A percentile compares a stretch with the other conserved stretches of the same genome.
Conservation (phyloP, 2,329 filamentous ascomycete genomes). For the Trichoderma asperellum region DNA sequence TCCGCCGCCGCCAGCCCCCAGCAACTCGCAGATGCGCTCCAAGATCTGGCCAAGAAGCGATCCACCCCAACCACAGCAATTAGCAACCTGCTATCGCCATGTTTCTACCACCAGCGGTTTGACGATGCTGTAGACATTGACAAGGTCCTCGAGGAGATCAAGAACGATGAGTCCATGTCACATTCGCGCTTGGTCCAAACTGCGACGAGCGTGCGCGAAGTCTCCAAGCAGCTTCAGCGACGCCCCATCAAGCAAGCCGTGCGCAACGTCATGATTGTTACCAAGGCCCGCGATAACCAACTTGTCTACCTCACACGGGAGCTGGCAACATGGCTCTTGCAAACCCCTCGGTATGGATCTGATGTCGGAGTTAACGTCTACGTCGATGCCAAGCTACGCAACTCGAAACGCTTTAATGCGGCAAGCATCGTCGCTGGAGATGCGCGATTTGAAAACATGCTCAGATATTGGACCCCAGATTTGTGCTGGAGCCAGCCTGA, state of each 20-base stretch:
- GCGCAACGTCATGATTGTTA: constrained; percentile 96
- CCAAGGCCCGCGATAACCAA: constrained; percentile 93
- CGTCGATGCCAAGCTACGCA: constrained; percentile 91
- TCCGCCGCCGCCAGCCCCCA: constrained; percentile 47
- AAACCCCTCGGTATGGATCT: constrained; percentile 85
- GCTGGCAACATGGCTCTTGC: constrained; percentile 83
- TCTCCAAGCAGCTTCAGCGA: constrained; percentile 91
- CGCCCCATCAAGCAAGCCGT: constrained; percentile 91
- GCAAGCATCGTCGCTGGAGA: constrained; percentile 73
- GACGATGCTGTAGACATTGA: constrained; percentile 95
- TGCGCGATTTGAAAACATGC: constrained; percentile 76
- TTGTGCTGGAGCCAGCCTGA: constrained; percentile 93
- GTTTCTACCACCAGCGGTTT: constrained; percentile 97
- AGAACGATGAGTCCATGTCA: constrained; percentile 84
- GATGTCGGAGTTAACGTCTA: constrained; percentile 95
- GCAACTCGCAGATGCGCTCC: constrained; percentile 65
- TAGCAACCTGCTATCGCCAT: constrained; percentile 79
- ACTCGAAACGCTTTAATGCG: constrained; percentile 85
- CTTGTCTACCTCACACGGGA: constrained; percentile 88
- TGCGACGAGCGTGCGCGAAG: constrained; percentile 90
- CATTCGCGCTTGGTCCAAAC: constrained; percentile 95
- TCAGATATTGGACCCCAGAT: constrained; percentile 95
- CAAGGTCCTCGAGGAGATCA: constrained; percentile 92
- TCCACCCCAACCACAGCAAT: constrained; percentile 50
- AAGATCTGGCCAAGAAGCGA: constrained; percentile 54